These are phyloP conservation scores for Phytopythium ostracodes DNA, from an alignment of 352 stramenopile genomes.

Conservation along the genomic window DNA sequence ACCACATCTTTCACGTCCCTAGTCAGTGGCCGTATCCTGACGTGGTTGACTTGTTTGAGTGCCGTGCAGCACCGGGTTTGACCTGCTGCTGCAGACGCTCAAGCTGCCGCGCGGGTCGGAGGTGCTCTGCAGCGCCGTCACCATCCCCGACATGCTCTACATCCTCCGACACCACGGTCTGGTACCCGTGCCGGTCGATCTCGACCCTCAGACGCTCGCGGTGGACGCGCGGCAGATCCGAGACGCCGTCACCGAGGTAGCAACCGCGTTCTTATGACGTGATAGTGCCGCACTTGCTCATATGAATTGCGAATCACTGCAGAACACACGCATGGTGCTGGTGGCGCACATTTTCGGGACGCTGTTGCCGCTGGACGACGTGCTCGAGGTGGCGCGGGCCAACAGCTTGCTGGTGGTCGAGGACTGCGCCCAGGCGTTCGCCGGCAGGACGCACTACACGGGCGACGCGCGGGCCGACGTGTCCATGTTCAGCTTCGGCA, in stretches of 20 bases:
- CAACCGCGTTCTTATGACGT: no score
- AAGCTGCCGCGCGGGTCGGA: conserved; percentile 61
- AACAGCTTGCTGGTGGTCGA: conserved; percentile 66
- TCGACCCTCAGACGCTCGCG: conserved; percentile 58
- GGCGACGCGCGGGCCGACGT: conserved; percentile 60
- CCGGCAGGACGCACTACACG: conserved; percentile 53
- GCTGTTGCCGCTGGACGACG: conserved; percentile 45
- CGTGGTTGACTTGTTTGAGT: neutral
- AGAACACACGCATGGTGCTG: conserved; percentile 65
- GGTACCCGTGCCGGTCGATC: conserved; percentile 69
- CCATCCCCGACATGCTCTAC: conserved; percentile 86
- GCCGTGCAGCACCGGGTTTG: conserved; percentile 62
- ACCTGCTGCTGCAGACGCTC: conserved; percentile 73
- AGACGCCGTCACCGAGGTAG: conserved; percentile 31
- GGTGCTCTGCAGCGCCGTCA: conserved; percentile 79
- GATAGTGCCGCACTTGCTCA: conserved; percentile 5
- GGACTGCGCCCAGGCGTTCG: conserved; percentile 78
- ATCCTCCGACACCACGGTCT: conserved; percentile 68
- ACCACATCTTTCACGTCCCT: no score
- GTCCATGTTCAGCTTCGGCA: conserved; percentile 87
- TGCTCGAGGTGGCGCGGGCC: conserved; percentile 44
- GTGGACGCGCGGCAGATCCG: conserved; percentile 49
- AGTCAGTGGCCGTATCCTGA: neutral
- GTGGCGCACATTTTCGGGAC: conserved; percentile 84
- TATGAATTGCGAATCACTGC: neutral